Percentiles rank a stretch among this genome's conserved stretches.
These are phyloP conservation scores for Penicillium verrucosum DNA, from an alignment of 2,329 filamentous ascomycete genomes.

Conservation along the genomic window DNA sequence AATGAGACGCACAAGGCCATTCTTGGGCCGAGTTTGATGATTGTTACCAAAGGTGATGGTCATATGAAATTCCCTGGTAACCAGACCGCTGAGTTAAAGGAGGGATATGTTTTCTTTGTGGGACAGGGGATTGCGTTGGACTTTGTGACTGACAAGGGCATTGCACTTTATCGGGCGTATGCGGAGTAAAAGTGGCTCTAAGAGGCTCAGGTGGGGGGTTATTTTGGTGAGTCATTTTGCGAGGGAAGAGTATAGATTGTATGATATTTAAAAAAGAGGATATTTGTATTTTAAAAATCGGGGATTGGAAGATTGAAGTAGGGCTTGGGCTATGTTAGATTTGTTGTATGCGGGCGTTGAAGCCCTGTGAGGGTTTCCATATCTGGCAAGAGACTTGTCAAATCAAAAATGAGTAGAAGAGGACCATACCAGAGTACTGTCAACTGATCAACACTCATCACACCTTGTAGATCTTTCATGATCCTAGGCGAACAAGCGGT, in stretches of 20 bases:
- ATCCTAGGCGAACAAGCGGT: background rate
- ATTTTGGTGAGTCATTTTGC: background rate
- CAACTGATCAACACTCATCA: background rate
- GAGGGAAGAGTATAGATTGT: background rate
- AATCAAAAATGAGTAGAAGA: background rate
- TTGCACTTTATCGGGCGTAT: conserved; percentile 51
- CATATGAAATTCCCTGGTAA: conserved; percentile 52
- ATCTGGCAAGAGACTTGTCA: background rate
- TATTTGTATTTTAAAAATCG: conserved; percentile 24
- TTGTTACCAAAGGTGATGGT: conserved; percentile 60
- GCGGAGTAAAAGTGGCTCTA: conserved; percentile 26
- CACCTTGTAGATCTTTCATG: background rate
- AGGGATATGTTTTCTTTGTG: conserved; percentile 66
- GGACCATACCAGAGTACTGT: background rate
- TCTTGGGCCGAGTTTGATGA: conserved; percentile 61
- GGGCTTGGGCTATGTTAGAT: background rate
- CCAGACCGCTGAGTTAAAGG: conserved; percentile 53
- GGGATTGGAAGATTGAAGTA: background rate
- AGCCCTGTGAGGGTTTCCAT: background rate
- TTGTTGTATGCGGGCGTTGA: background rate
- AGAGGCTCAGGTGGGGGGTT: background rate
- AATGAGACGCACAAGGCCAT: conserved; percentile 56
- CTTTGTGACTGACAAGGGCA: conserved; percentile 42
- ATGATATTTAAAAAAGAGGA: background rate
- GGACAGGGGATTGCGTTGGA: conserved; percentile 54